Conservation (phyloP, 495 filamentous ascomycete genomes). For the Entonaema liquescens region DNA sequence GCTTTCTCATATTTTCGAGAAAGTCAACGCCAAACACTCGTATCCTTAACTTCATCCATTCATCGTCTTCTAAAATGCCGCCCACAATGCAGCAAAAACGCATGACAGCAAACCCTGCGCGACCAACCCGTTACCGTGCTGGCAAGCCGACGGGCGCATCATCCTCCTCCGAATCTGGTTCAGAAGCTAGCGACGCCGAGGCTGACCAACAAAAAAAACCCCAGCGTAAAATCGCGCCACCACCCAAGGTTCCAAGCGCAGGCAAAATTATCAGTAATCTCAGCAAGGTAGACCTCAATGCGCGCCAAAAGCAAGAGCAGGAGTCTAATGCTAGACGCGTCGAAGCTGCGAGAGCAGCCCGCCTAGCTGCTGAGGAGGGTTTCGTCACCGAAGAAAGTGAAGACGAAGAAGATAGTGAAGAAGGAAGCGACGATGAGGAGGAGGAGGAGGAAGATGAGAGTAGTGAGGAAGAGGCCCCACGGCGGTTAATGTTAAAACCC, state of each 20-base stretch:
- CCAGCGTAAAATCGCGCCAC: slow-evolving; percentile 57
- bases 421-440: slow-evolving; percentile 45
- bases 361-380: slow-evolving; percentile 71
- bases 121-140: slow-evolving; percentile 82
- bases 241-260: slow-evolving; percentile 67
- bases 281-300: slow-evolving; percentile 72
- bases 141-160: slow-evolving; percentile 81
- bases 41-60: not conserved
- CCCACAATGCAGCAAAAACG: slow-evolving; percentile 81
- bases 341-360: slow-evolving; percentile 55
- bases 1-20: not conserved
- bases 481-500: slow-evolving; percentile 79
- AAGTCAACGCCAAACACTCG: not conserved
- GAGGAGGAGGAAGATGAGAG: slow-evolving; percentile 57
- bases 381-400: slow-evolving; percentile 73
- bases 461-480: slow-evolving; percentile 77
- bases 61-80: not conserved
- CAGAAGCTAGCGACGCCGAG: slow-evolving; percentile 65
- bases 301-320: slow-evolving; percentile 48
- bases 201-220: slow-evolving; percentile 39
- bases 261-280: slow-evolving; percentile 66
- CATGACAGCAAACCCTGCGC: slow-evolving; percentile 93
- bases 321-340: slow-evolving; percentile 53
- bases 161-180: slow-evolving; percentile 67
- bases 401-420: slow-evolving; percentile 50